These are phyloP conservation scores for Periconia sp. DNA, from an alignment of 2,329 filamentous ascomycete species.

Conservation along the genomic window DNA sequence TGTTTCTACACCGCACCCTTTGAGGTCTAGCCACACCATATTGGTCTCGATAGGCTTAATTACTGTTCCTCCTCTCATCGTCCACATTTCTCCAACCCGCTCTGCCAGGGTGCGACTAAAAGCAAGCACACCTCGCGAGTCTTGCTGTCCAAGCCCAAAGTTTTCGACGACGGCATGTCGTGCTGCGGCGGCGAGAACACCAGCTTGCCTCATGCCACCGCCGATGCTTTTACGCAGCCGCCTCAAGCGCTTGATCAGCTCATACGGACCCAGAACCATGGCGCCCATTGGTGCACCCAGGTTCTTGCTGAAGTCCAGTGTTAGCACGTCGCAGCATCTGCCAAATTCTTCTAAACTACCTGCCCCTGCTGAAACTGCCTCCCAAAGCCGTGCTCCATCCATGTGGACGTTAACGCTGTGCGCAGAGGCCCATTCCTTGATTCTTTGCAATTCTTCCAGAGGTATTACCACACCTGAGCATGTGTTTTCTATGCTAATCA, in stretches of 20 bases:
- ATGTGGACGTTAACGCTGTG: slow-evolving; percentile 66
- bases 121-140: slow-evolving; percentile 34
- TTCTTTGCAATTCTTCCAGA: slow-evolving; percentile 67
- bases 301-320: slow-evolving; percentile 79
- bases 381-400: slow-evolving; percentile 80
- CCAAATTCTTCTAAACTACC: slow-evolving; percentile 68
- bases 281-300: slow-evolving; percentile 79
- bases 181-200: slow-evolving; percentile 73
- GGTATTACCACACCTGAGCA: slow-evolving; percentile 78
- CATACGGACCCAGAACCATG: slow-evolving; percentile 63
- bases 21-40: slow-evolving; percentile 83
- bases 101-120: slow-evolving; percentile 60
- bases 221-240: slow-evolving; percentile 81
- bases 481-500: slow-evolving; percentile 85
- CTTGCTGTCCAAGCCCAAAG: slow-evolving; percentile 66
- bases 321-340: slow-evolving; percentile 70
- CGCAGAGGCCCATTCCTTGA: slow-evolving; percentile 67
- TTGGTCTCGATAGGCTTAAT: slow-evolving; percentile 78
- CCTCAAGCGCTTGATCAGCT: slow-evolving; percentile 65
- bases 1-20: slow-evolving; percentile 54
- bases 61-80: slow-evolving; percentile 66
- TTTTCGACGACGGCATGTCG: slow-evolving; percentile 77
- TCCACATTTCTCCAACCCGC: slow-evolving; percentile 67
- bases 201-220: slow-evolving; percentile 74
- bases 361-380: slow-evolving; percentile 71